Conservation (phyloP, 2,329 filamentous ascomycete genomes). For the Aspergillus cejpii region DNA sequence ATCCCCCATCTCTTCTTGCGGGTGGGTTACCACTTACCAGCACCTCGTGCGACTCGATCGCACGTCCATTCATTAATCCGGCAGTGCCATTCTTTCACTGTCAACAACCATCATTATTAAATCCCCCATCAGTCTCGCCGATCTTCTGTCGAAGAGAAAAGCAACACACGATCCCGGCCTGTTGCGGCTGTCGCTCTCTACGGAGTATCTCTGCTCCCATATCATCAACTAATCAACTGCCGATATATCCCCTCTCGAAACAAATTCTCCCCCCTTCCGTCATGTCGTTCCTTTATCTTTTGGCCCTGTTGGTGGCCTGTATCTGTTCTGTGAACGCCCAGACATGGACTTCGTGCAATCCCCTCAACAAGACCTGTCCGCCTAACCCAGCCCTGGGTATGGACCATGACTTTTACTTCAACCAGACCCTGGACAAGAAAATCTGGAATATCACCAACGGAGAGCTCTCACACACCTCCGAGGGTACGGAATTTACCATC, state of each 20-base stretch:
- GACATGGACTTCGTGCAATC: slow-evolving; percentile 71
- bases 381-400: slow-evolving; percentile 63
- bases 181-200: slow-evolving; percentile 4
- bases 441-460: slow-evolving; percentile 66
- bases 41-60: slow-evolving; percentile 23
- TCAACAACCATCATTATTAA: slow-evolving; percentile 5
- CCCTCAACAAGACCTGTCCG: slow-evolving; percentile 63
- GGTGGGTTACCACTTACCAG: slow-evolving; percentile 12
- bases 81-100: slow-evolving; percentile 7
- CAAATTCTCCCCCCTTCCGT: slow-evolving; percentile 2
- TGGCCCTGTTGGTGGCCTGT: slow-evolving; percentile 26
- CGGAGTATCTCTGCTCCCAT: no score
- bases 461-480: slow-evolving; percentile 53
- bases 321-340: slow-evolving; percentile 51
- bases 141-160: not conserved
- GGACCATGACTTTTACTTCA: slow-evolving; percentile 58
- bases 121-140: not conserved
- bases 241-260: slow-evolving; percentile 6
- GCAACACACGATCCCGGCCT: not conserved
- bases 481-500: slow-evolving; percentile 68
- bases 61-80: slow-evolving; percentile 26
- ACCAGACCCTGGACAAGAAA: slow-evolving; percentile 50
- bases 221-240: not conserved
- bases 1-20: slow-evolving; percentile 12
- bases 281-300: slow-evolving; percentile 23